These are phyloP conservation scores for Lepidium aucheri DNA, from an alignment of 345 rosid genomes.

Conservation along the genomic window DNA sequence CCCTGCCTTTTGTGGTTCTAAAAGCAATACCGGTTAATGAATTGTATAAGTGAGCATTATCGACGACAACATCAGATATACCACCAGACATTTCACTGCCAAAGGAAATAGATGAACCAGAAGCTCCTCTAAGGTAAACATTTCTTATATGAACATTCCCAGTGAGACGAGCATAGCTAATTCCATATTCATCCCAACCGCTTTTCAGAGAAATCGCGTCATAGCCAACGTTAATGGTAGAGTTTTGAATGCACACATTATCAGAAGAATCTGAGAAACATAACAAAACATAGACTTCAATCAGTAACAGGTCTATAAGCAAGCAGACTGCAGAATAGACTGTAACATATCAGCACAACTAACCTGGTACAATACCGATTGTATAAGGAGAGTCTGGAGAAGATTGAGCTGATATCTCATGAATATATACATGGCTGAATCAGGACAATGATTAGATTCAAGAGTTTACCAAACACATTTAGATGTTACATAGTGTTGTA, in stretches of 20 bases:
- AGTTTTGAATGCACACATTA: slow-evolving; percentile 48
- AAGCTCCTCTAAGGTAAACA: slow-evolving; percentile 29
- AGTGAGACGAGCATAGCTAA: slow-evolving; percentile 35
- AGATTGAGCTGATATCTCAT: slow-evolving; percentile 35
- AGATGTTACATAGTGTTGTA: not conserved
- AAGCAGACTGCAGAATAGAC: too few species aligned
- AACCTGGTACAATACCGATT: slow-evolving; percentile 52
- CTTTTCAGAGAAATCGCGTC: slow-evolving; percentile 54
- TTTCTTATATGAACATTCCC: slow-evolving; percentile 36
- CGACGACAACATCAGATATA: slow-evolving; percentile 31
- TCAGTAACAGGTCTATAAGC: too few species aligned
- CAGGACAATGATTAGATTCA: not conserved
- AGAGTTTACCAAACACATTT: not conserved
- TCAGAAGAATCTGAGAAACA: slow-evolving; percentile 45
- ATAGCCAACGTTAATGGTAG: slow-evolving; percentile 42
- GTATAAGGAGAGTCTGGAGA: slow-evolving; percentile 40
- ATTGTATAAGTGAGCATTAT: slow-evolving; percentile 25
- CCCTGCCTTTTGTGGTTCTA: slow-evolving; percentile 49
- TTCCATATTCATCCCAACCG: slow-evolving; percentile 71
- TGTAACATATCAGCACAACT: not conserved
- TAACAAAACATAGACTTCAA: not conserved
- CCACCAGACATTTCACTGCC: slow-evolving; percentile 69
- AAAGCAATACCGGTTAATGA: slow-evolving; percentile 35
- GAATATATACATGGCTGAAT: slow-evolving; percentile 37
- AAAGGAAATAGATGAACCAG: slow-evolving; percentile 41